Conservation (phyloP, 352 stramenopile genomes). For the Pythium plurisporium region DNA sequence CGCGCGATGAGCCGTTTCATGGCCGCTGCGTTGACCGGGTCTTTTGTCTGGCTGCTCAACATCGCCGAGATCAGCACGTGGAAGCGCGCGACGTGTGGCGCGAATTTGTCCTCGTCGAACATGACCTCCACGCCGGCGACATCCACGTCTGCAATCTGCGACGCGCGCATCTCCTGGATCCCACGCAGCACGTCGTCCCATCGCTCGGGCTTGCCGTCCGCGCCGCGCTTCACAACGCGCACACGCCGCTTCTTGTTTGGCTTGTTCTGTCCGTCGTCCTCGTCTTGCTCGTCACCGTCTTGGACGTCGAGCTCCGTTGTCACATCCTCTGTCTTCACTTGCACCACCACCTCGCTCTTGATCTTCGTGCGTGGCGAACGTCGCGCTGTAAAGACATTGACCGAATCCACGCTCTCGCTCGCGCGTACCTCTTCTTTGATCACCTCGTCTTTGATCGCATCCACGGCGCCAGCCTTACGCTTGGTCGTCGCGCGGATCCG, state of each 20-base stretch:
- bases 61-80: slow-evolving; percentile 95
- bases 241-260: slow-evolving; percentile 7
- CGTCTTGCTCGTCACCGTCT: slow-evolving; percentile 4
- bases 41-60: slow-evolving; percentile 96
- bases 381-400: background rate
- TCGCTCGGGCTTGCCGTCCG: slow-evolving; percentile 26
- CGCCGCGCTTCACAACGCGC: slow-evolving; percentile 12
- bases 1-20: slow-evolving; percentile 60
- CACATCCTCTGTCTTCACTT: slow-evolving; percentile 22
- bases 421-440: slow-evolving; percentile 10
- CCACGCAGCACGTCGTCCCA: slow-evolving; percentile 58
- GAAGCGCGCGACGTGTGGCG: slow-evolving; percentile 70
- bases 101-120: slow-evolving; percentile 29
- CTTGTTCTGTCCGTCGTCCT: slow-evolving; percentile 2
- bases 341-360: slow-evolving; percentile 14
- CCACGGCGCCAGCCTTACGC: background rate
- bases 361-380: slow-evolving; percentile 7
- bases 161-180: slow-evolving; percentile 68
- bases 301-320: background rate
- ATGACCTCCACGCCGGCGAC: slow-evolving; percentile 63
- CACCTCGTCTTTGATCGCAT: slow-evolving; percentile 13
- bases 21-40: slow-evolving; percentile 84
- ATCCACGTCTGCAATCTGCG: slow-evolving; percentile 65
- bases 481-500: background rate
- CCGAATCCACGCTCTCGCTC: background rate